Conservation (phyloP, 805 yeast genomes). For the Candida khao-thaluensis region DNA sequence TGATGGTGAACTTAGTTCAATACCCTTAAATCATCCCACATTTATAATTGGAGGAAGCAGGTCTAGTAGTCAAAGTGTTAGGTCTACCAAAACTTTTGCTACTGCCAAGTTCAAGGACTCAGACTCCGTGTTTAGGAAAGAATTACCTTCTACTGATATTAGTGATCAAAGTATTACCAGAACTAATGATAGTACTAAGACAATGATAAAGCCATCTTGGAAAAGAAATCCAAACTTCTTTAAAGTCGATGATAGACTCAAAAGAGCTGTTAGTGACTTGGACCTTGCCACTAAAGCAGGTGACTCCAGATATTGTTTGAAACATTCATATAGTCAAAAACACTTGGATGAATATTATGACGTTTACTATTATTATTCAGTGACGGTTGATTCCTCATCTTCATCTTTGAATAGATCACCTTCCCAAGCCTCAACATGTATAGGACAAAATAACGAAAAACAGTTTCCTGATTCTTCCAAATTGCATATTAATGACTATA, state of each 20-base stretch:
- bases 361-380: constrained; percentile 16
- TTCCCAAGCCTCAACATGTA: neutral
- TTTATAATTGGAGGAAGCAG: neutral
- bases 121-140: neutral
- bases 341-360: constrained; percentile 14
- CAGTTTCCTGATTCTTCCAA: constrained; percentile 3
- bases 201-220: neutral
- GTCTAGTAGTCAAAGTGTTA: neutral
- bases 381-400: neutral
- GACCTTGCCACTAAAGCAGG: constrained; percentile 13
- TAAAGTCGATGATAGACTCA: constrained; percentile 12
- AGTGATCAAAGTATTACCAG: neutral
- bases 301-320: constrained; percentile 16
- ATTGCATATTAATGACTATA: constrained; percentile 5
- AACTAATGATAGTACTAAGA: neutral
- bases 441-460: neutral
- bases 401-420: neutral
- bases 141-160: constrained; percentile 1
- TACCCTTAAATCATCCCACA: neutral
- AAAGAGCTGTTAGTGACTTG: constrained; percentile 10
- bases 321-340: neutral
- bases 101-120: neutral
- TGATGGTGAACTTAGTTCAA: neutral
- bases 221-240: constrained; percentile 17
- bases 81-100: neutral